Evolutionary conservation across 192 early-diverging fungal genomes (phyloP).

Genomic region (Mortierella claussenii): DNA sequence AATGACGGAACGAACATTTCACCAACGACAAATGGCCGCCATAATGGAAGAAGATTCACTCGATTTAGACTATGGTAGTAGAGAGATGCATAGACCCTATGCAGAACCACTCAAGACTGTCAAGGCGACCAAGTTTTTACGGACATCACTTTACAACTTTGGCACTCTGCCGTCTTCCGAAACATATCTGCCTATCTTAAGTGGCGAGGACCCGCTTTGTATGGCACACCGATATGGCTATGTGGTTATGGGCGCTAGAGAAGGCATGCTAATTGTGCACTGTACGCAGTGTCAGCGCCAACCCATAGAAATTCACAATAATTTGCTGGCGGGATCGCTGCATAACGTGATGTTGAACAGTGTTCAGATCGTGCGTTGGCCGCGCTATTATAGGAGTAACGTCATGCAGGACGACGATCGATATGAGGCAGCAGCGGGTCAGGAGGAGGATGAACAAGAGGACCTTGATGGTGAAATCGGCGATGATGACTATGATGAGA

Average conservation of each 20-base stretch:
- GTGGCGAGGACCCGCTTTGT: constrained; percentile 55
- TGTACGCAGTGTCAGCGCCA: constrained; percentile 33
- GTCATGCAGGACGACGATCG: background rate
- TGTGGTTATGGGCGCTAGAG: constrained; percentile 54
- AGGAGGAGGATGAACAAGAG: background rate
- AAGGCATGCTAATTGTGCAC: constrained; percentile 54
- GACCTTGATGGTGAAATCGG: too few species aligned
- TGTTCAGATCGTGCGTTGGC: constrained; percentile 42
- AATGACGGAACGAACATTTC: background rate
- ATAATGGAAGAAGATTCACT: background rate
- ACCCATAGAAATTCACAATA: constrained; percentile 15
- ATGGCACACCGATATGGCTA: constrained; percentile 59
- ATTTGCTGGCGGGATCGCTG: background rate
- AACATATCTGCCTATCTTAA: constrained; percentile 4
- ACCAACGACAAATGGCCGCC: background rate
- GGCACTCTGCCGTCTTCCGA: constrained; percentile 11
- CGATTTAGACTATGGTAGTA: background rate
- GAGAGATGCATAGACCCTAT: constrained; percentile 2
- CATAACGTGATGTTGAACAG: constrained; percentile 24
- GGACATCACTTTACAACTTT: constrained; percentile 4
- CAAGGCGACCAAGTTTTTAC: constrained; percentile 34
- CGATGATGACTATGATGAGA: constrained; percentile 6
- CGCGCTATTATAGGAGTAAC: constrained; percentile 12
- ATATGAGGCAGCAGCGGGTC: too few species aligned
- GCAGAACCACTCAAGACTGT: constrained; percentile 14